Conservation (phyloP, 1,139 yeast genomes). For the Candida tetrigidarum region DNA sequence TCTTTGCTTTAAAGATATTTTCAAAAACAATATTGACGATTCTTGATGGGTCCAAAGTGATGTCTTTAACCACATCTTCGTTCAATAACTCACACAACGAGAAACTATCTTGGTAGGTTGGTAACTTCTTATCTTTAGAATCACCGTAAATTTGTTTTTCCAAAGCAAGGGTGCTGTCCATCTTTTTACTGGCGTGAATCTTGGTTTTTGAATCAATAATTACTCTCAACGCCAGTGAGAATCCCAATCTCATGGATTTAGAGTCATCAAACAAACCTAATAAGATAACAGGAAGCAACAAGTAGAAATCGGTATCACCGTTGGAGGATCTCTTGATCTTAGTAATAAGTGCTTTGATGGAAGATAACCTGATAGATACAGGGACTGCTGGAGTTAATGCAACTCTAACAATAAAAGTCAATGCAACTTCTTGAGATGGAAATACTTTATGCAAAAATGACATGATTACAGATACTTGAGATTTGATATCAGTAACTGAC, state of each 20-base stretch:
- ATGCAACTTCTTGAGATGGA: slow-evolving; percentile 35
- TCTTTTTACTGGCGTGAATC: slow-evolving; percentile 25
- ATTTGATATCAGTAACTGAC: slow-evolving; percentile 15
- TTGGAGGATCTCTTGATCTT: slow-evolving; percentile 39
- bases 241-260: slow-evolving; percentile 32
- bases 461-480: slow-evolving; percentile 21
- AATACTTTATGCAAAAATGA: slow-evolving; percentile 29
- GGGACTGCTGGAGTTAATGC: slow-evolving; percentile 63
- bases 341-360: slow-evolving; percentile 44
- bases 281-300: slow-evolving; percentile 40
- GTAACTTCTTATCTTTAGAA: slow-evolving; percentile 39
- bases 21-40: slow-evolving; percentile 30
- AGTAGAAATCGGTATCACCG: slow-evolving; percentile 29
- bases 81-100: slow-evolving; percentile 48
- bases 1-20: slow-evolving; percentile 32
- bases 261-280: slow-evolving; percentile 39
- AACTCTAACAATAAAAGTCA: slow-evolving; percentile 63
- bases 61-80: slow-evolving; percentile 30
- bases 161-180: slow-evolving; percentile 26
- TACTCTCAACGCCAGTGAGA: slow-evolving; percentile 26
- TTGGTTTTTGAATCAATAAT: slow-evolving; percentile 24
- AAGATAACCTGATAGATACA: slow-evolving; percentile 51
- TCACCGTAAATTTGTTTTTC: slow-evolving; percentile 49
- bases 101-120: slow-evolving; percentile 68
- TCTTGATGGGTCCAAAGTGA: slow-evolving; percentile 33